These are phyloP conservation scores for Aspergillus chevalieri DNA, from an alignment of 2,329 filamentous ascomycete species.

Conservation along the genomic window DNA sequence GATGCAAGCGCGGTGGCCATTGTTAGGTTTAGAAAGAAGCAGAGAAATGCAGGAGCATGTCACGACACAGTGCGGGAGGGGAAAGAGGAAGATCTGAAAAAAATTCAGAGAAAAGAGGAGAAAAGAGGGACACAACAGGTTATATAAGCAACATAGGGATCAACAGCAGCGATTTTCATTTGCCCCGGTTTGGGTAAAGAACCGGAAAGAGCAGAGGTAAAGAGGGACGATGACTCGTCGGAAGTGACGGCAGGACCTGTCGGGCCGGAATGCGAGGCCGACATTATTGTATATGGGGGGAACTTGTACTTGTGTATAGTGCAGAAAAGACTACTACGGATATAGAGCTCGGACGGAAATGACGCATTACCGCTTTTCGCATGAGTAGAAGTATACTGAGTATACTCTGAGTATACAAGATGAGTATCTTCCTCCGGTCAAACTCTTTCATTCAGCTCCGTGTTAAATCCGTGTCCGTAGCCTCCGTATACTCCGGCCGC, in stretches of 20 bases:
- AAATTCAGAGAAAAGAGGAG: not conserved
- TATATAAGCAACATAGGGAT: not conserved
- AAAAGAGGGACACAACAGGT: not conserved
- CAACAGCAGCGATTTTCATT: not conserved
- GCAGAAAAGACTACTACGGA: too few species aligned
- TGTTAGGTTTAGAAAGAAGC: not conserved
- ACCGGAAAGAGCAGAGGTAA: not conserved
- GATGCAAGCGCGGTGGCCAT: not conserved
- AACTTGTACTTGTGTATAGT: too few species aligned
- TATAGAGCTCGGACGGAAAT: too few species aligned
- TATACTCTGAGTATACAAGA: too few species aligned
- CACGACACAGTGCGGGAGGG: not conserved
- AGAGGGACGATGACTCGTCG: not conserved
- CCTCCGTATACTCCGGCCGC: too few species aligned
- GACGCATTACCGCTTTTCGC: too few species aligned
- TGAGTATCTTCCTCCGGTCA: too few species aligned
- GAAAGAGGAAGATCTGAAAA: not conserved
- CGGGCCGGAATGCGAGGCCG: too few species aligned
- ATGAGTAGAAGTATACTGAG: too few species aligned
- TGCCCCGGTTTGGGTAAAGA: not conserved
- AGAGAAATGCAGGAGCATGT: not conserved
- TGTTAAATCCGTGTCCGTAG: too few species aligned
- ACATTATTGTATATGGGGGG: too few species aligned
- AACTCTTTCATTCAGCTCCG: too few species aligned
- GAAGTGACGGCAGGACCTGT: not conserved